Evolutionary conservation across 2,329 filamentous ascomycete species (phyloP).

Genomic region (Fusarium devonianum): DNA sequence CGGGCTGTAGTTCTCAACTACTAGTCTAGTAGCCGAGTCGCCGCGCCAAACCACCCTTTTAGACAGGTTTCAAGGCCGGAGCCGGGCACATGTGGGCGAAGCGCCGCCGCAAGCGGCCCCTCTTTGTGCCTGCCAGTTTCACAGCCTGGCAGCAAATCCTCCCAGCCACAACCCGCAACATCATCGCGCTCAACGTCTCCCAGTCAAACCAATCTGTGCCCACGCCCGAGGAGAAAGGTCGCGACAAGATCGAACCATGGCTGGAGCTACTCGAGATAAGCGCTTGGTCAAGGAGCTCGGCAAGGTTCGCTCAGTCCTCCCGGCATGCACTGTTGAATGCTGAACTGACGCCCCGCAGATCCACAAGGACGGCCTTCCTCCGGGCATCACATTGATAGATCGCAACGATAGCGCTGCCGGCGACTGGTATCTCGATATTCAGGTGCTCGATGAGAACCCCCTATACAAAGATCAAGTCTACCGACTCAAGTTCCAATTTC

Average conservation of each 20-base stretch:
- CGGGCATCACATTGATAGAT: constrained; percentile 79
- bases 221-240: constrained; percentile 1
- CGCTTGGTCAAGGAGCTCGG: constrained; percentile 65
- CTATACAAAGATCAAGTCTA: constrained; percentile 83
- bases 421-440: constrained; percentile 92
- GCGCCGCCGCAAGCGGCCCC: constrained; percentile 33
- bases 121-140: constrained; percentile 27
- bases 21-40: too few species aligned
- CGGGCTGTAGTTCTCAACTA: too few species aligned
- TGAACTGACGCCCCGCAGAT: constrained; percentile 52
- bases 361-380: constrained; percentile 62
- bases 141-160: constrained; percentile 20
- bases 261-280: constrained; percentile 60
- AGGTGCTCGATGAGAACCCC: constrained; percentile 88
- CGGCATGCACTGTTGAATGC: constrained; percentile 28
- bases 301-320: constrained; percentile 53
- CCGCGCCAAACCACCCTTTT: too few species aligned
- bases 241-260: constrained; percentile 41
- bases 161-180: constrained; percentile 18
- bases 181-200: constrained; percentile 15
- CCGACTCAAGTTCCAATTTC: constrained; percentile 87
- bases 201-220: constrained; percentile 1
- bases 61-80: not conserved
- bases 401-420: constrained; percentile 75
- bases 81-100: constrained; percentile 16